phyloP scores from a whole-genome alignment of 768 basidiomycete genomes.

The Lactifluus piperatus region DNA sequence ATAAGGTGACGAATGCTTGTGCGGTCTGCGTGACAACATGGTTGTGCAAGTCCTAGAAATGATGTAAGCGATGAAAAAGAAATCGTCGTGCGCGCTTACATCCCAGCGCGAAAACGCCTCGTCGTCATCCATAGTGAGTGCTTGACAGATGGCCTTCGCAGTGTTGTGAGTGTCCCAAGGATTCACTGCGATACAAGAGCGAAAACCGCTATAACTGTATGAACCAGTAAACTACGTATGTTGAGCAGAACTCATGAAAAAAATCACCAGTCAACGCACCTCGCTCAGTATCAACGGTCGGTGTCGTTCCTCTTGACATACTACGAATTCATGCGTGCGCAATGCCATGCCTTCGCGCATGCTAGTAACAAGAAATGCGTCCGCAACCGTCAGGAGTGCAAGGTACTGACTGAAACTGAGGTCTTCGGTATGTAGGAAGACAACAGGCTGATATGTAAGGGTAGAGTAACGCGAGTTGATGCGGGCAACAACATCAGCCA shows the following conservation, averaged over 20 bases:
- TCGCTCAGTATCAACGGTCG: slow-evolving; percentile 75
- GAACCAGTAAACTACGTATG: slow-evolving; percentile 68
- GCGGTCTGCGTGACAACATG: slow-evolving; percentile 85
- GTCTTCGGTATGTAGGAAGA: slow-evolving; percentile 79
- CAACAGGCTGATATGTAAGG: slow-evolving; percentile 79
- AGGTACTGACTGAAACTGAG: slow-evolving; percentile 82
- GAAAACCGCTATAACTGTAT: slow-evolving; percentile 80
- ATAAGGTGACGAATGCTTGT: slow-evolving; percentile 71
- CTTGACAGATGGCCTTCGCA: slow-evolving; percentile 67
- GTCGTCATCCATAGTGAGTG: slow-evolving; percentile 67
- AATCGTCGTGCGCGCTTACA: slow-evolving; percentile 29
- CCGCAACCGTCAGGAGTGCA: slow-evolving; percentile 70
- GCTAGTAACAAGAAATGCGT: slow-evolving; percentile 79
- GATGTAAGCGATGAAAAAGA: background rate
- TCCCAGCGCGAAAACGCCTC: slow-evolving; percentile 73
- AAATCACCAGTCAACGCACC: slow-evolving; percentile 31
- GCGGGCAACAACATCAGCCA: slow-evolving; percentile 66
- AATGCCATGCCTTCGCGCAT: slow-evolving; percentile 86
- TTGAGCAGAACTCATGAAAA: background rate
- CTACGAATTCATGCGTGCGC: slow-evolving; percentile 73
- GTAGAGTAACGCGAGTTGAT: slow-evolving; percentile 81
- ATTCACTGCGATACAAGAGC: slow-evolving; percentile 79
- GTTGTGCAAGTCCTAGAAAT: slow-evolving; percentile 55
- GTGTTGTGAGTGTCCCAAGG: slow-evolving; percentile 84
- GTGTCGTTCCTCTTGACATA: slow-evolving; percentile 65